Base-by-base conservation (phyloP, 1,139 yeast genomes). In the Petasospora fabianii region DNA sequence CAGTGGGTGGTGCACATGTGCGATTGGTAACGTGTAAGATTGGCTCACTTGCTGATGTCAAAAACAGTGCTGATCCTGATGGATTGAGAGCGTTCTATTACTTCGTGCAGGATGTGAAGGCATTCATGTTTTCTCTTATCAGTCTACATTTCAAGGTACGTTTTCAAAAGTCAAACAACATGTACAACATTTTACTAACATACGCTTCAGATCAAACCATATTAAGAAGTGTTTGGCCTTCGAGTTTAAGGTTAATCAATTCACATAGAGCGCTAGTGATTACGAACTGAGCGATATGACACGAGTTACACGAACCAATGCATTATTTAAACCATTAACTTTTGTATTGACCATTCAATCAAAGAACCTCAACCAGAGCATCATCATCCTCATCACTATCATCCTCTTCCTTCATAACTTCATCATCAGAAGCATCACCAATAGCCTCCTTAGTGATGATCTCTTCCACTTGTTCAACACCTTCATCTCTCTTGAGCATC, bases 401-500 rank as follows among this genome's bases (percentile, higher is more conserved):
- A 1, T 46, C 55, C 1, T 32, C 41, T 6, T 55, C 61, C 12
- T 60, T 63, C 47, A 77, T 65, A 50, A 77, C 81, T 32, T 75
- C 78, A 32, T 73, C 66, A 8, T 22, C 34, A n/a, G 27, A 20
- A 47, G 80, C 84, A 62, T 84, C 76, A 27, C 49, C 55, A 20
- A 42, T 39, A 27, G 55, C 56, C 6, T 48, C 58, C 19, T 56
- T 65, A 30, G 70, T 67, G 38, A 73, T 64, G 42, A 77, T 65
- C 51, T 80, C 83, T 34, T 77, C 79, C 26, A 74, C 66, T 46
- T 69, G 35, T 63, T 41, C 15, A 8, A 24, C 30, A 14, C 79
- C 83, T 55, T 88, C 97, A 54, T 90, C 97, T 68, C 97, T 79
- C 90, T 84, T 83, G 48, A 88, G 69, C 81, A 86, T 75, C 58